Conservation (phyloP, 208 protist species). For the Phytomonas francai region DNA sequence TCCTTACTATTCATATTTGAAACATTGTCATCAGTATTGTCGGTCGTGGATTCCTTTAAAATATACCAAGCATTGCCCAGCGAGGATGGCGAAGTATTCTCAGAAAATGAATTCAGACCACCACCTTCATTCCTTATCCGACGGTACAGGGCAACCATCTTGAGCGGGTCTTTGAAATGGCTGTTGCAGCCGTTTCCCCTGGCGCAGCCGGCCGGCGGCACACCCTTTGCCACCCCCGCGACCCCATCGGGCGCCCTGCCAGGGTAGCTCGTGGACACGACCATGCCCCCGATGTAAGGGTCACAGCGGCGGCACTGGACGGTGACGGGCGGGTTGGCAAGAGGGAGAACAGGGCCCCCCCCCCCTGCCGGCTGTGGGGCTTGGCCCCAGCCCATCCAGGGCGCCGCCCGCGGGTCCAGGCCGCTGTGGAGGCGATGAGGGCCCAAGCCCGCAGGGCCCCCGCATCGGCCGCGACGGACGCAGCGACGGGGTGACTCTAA, state of each 20-base stretch:
- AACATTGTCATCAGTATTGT: neutral
- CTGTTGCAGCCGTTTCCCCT: neutral
- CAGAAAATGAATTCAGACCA: neutral
- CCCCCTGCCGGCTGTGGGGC: neutral
- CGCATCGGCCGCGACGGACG: neutral
- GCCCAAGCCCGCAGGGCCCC: neutral
- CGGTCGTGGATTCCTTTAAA: neutral
- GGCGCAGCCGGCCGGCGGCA: neutral
- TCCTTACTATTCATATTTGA: neutral
- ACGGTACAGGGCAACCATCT: neutral
- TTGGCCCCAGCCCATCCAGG: neutral
- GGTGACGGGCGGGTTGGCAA: neutral
- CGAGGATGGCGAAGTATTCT: neutral
- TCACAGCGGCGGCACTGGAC: neutral
- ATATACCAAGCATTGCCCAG: neutral
- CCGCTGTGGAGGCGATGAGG: neutral
- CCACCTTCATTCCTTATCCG: neutral
- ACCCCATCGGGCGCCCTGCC: neutral
- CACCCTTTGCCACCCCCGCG: neutral
- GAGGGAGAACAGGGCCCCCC: neutral
- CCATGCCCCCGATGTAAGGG: neutral
- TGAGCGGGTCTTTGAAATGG: neutral
- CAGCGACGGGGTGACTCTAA: neutral
- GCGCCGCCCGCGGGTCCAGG: neutral
- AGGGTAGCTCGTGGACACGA: neutral